Base-by-base conservation (phyloP, 345 rosid genomes). In the Salix purpurea region DNA sequence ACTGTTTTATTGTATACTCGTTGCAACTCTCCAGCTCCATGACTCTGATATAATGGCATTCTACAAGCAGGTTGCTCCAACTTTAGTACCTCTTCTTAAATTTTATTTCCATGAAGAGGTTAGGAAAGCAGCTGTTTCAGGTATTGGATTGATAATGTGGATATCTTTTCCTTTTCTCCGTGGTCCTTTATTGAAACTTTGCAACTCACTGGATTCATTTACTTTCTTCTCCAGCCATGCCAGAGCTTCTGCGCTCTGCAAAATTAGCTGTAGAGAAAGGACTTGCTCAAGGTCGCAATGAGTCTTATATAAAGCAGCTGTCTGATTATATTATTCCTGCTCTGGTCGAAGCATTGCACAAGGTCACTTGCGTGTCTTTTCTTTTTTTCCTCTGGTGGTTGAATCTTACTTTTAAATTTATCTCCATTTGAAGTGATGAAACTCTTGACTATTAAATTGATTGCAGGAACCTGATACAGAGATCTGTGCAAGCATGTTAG, bases 71-170 rank as follows among this genome's bases (percentile, higher is more conserved):
- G 99, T 96, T 82, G 98, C 98, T 67, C 97, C 94, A 58, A 96
- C 92, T 39, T 74, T 96, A 71, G 99, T 96, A 79, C 99, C 99
- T 36, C 91, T 96, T 71, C 91, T 96, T 74, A 96, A 96, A 83
- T 96, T 96, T 85, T 96, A 96, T 86, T 96, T 96, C 86, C 99
- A 96, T 40, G 99, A 96, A 76, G 99, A 96, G 84, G 99, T 96
- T 70, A 96, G 99, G 88, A 96, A 93, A 88, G 99, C 99, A 70
- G 99, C 99, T 77, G 98, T 96, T 82, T 96, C 99, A 89, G 99
- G 99, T 96, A 87, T 58, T n/a, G 76, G 67, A 24, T 54, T 32
- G 72, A 42, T 73, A 30, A 36, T 14, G 40, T 69, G 13, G 23
- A 21, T 67, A 12, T 46, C 19, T 54, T 76, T 52, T 70, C 21